A percentile compares a stretch with the other conserved stretches of the same genome.
phyloP scores from a whole-genome alignment of 176 grass and related monocot genomes.

The Areca catechu region DNA sequence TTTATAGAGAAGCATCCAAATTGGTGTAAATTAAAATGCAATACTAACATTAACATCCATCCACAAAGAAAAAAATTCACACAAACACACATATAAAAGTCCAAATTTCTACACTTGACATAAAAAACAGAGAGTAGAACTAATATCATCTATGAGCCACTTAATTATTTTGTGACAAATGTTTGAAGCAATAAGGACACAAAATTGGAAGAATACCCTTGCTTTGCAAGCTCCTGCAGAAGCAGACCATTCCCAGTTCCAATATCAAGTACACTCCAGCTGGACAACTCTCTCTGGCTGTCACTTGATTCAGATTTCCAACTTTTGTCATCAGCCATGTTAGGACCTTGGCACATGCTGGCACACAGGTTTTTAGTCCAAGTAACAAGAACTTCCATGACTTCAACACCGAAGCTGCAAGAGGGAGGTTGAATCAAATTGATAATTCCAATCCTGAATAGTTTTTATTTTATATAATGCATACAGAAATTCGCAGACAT shows the following conservation, averaged over 20 bases:
- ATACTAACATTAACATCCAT: too few species aligned
- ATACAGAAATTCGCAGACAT: too few species aligned
- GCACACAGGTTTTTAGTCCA: slow-evolving; percentile 78
- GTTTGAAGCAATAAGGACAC: not conserved
- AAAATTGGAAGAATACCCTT: slow-evolving; percentile 38
- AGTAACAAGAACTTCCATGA: slow-evolving; percentile 60
- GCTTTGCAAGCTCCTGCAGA: slow-evolving; percentile 79
- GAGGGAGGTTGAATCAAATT: not conserved
- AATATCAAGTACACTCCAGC: slow-evolving; percentile 65
- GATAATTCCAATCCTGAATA: not conserved
- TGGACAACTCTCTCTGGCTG: slow-evolving; percentile 37
- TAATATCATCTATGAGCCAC: too few species aligned
- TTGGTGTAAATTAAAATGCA: too few species aligned
- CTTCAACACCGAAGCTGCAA: slow-evolving; percentile 70
- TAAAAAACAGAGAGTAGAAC: too few species aligned
- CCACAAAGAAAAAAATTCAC: too few species aligned
- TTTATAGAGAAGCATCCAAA: too few species aligned
- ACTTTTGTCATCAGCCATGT: not conserved
- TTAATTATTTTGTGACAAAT: not conserved
- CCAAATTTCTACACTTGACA: too few species aligned
- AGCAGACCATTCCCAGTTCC: slow-evolving; percentile 80
- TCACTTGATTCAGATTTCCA: slow-evolving; percentile 14
- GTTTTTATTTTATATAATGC: too few species aligned
- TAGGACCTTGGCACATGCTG: not conserved
- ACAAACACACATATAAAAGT: too few species aligned